Percentiles rank a stretch among this genome's conserved stretches.
Conservation (phyloP, 1,284 basidiomycete species). For the Laetiporus sulphureus region DNA sequence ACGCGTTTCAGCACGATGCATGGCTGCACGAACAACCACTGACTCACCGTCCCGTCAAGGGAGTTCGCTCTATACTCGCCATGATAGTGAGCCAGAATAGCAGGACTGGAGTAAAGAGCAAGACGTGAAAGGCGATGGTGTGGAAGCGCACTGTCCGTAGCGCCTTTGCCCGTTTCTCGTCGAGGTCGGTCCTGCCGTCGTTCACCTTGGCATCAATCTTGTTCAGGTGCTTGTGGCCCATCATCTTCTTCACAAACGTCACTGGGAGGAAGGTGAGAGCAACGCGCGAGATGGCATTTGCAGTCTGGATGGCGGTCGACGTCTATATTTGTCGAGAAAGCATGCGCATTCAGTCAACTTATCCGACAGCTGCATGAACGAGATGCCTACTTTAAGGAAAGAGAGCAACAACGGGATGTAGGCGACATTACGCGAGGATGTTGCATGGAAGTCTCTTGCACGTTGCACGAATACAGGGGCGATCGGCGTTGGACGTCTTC, state of each 20-base stretch:
- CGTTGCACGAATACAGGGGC: neutral
- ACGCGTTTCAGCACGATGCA: constrained; percentile 2
- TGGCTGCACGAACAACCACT: constrained; percentile 3
- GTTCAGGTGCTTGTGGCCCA: constrained; percentile 43
- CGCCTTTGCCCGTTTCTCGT: constrained; percentile 41
- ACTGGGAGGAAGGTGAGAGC: constrained; percentile 68
- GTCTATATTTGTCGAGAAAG: constrained; percentile 28
- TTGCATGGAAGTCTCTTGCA: constrained; percentile 34
- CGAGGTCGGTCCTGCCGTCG: constrained; percentile 41
- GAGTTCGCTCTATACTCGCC: constrained; percentile 76
- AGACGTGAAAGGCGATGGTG: constrained; percentile 45
- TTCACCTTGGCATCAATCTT: constrained; percentile 40
- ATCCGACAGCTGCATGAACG: neutral
- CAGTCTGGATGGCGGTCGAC: constrained; percentile 50
- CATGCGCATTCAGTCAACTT: constrained; percentile 4
- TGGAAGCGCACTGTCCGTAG: constrained; percentile 41
- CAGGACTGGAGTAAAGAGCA: constrained; percentile 61
- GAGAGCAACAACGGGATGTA: constrained; percentile 33
- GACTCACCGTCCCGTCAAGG: constrained; percentile 74
- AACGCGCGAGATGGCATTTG: constrained; percentile 59
- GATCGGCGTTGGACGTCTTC: neutral
- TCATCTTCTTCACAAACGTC: constrained; percentile 50
- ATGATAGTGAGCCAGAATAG: constrained; percentile 73
- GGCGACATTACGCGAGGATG: constrained; percentile 30
- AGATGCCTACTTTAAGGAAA: constrained; percentile 41